Percentiles rank a stretch among this genome's conserved stretches.
phyloP scores from a whole-genome alignment of 306 rosid genomes.

The Medicago lupulina region DNA sequence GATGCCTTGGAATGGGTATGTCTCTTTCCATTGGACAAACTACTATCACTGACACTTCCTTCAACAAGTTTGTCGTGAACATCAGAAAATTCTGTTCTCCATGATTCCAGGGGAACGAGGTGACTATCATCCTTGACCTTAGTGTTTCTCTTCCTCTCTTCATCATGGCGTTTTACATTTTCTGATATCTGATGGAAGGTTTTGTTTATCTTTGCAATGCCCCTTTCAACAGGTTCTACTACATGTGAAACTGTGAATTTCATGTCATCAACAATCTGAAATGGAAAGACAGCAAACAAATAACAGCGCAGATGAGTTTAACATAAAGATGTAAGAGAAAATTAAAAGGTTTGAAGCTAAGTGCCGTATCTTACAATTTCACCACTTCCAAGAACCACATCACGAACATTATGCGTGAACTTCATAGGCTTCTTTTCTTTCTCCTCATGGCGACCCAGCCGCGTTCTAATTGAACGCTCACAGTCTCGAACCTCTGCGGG shows the following conservation, averaged over 20 bases:
- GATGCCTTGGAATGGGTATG: constrained; percentile 62
- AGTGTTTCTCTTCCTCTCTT: constrained; percentile 69
- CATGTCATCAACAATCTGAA: constrained; percentile 99
- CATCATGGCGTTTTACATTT: constrained; percentile 86
- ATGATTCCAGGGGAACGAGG: constrained; percentile 72
- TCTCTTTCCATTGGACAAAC: constrained; percentile 59
- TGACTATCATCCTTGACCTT: constrained; percentile 84
- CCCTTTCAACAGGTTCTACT: constrained; percentile 96
- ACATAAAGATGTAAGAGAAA: not conserved
- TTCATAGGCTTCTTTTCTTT: constrained; percentile 67
- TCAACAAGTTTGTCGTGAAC: constrained; percentile 59
- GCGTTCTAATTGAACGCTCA: constrained; percentile 72
- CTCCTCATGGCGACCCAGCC: constrained; percentile 63
- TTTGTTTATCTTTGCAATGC: constrained; percentile 78
- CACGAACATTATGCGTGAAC: constrained; percentile 89
- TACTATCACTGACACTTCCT: constrained; percentile 94
- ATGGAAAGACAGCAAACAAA: constrained; percentile 24
- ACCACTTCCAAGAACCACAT: constrained; percentile 91
- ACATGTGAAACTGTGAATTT: constrained; percentile 91
- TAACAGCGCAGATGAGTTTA: constrained; percentile 31
- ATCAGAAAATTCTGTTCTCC: constrained; percentile 78
- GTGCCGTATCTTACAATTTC: constrained; percentile 78
- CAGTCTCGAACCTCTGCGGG: constrained; percentile 92
- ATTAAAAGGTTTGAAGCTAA: constrained; percentile 25
- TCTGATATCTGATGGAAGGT: constrained; percentile 90